These are phyloP conservation scores for Mortierella sp. DNA, from an alignment of 371 early-diverging fungal genomes.

Conservation along the genomic window DNA sequence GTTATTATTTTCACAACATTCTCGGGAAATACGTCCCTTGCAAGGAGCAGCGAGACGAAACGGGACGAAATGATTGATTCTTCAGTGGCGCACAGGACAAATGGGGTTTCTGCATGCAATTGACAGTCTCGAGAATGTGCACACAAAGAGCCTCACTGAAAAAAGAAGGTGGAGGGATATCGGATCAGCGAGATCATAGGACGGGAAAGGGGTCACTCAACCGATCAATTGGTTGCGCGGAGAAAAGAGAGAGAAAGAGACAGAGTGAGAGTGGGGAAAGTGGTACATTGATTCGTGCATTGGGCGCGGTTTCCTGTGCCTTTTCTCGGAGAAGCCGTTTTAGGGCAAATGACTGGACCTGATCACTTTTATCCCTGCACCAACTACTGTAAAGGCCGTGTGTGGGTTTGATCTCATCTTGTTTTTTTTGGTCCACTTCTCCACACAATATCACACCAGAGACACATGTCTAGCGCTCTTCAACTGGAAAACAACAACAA, in stretches of 20 bases:
- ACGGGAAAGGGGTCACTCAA: neutral
- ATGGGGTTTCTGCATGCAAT: neutral
- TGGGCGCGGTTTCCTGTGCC: constrained; percentile 12
- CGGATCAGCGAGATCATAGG: constrained; percentile 1
- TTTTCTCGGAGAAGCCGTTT: constrained; percentile 13
- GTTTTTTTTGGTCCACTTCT: constrained; percentile 14
- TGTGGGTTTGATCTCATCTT: constrained; percentile 35
- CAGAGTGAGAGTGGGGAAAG: neutral
- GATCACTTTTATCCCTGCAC: constrained; percentile 19
- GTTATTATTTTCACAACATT: neutral
- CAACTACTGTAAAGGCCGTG: constrained; percentile 19
- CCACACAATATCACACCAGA: constrained; percentile 3
- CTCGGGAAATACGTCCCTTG: neutral
- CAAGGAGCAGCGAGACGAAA: neutral
- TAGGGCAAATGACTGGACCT: neutral
- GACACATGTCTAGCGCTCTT: neutral
- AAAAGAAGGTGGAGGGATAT: neutral
- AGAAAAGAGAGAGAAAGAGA: neutral
- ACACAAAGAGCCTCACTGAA: neutral
- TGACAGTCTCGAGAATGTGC: neutral
- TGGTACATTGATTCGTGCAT: neutral
- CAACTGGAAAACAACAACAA: neutral
- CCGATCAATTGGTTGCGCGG: constrained; percentile 1
- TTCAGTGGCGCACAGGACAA: neutral
- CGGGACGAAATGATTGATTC: neutral